phyloP scores from a whole-genome alignment of 2,329 filamentous ascomycete genomes.

The Colletotrichum truncatum region DNA sequence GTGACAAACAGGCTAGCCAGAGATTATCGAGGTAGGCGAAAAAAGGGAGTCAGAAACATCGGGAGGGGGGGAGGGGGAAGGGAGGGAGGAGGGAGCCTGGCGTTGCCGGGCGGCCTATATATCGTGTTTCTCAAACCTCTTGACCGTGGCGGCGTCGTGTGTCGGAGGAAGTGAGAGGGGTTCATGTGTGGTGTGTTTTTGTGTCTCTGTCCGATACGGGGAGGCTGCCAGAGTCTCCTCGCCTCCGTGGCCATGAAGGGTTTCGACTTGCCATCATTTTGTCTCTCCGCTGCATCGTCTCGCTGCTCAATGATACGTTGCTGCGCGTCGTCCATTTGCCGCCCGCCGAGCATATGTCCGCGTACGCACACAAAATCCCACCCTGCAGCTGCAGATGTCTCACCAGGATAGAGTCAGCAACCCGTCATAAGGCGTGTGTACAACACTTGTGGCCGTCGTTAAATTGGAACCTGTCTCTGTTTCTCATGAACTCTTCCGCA shows the following conservation, averaged over 20 bases:
- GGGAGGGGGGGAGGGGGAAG: too few species aligned
- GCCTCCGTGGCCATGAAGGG: neutral
- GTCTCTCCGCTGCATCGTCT: constrained; percentile 5
- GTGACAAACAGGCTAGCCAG: neutral
- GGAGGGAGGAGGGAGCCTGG: neutral
- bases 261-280: neutral
- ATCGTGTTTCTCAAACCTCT: neutral
- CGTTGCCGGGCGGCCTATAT: neutral
- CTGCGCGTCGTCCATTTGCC: neutral
- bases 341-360: neutral
- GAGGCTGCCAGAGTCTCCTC: neutral
- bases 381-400: constrained; percentile 10
- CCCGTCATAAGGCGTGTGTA: too few species aligned
- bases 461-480: too few species aligned
- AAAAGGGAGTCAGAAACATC: neutral
- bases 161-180: too few species aligned
- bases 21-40: neutral
- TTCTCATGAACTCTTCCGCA: too few species aligned
- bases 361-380: neutral
- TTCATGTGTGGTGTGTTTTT: too few species aligned
- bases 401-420: too few species aligned
- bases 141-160: neutral
- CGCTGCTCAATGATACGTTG: constrained; percentile 3
- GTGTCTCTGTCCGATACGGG: neutral
- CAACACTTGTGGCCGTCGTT: too few species aligned